Conservation (phyloP, 2,329 filamentous ascomycete genomes). For the Blastomyces emzantsi region DNA sequence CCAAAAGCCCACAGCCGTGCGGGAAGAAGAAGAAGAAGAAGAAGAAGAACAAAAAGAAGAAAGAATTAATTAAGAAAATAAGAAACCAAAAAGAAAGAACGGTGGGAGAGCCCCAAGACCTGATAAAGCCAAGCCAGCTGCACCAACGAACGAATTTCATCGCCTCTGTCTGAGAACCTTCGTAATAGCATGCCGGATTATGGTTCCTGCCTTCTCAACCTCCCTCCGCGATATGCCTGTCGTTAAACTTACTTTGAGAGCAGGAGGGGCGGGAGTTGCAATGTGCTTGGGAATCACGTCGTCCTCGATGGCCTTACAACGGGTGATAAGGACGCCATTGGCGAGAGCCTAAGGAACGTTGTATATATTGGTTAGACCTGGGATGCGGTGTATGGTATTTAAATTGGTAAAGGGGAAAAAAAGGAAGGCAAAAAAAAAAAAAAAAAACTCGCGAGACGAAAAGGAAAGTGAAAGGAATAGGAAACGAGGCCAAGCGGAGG, state of each 20-base stretch:
- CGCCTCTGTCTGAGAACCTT: slow-evolving; percentile 63
- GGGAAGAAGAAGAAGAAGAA: slow-evolving; percentile 10
- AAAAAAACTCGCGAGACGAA: neutral
- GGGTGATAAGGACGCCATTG: slow-evolving; percentile 83
- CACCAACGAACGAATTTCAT: slow-evolving; percentile 11
- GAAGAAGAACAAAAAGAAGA: slow-evolving; percentile 12
- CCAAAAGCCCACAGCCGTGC: neutral
- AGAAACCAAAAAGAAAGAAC: neutral
- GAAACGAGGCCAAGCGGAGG: neutral
- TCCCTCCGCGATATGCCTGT: slow-evolving; percentile 86
- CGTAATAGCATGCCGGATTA: slow-evolving; percentile 84
- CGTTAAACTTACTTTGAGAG: slow-evolving; percentile 85
- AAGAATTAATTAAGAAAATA: slow-evolving; percentile 4
- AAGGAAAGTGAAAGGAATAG: neutral
- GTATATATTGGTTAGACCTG: neutral
- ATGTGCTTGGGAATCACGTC: slow-evolving; percentile 57
- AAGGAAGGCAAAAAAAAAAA: neutral
- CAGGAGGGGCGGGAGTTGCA: slow-evolving; percentile 62
- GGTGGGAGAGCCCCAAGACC: neutral
- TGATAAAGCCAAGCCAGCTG: neutral
- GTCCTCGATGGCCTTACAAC: slow-evolving; percentile 69
- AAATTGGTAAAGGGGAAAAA: neutral
- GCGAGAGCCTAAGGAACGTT: slow-evolving; percentile 55
- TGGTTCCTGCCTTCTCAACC: slow-evolving; percentile 83
- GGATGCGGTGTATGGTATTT: neutral